Evolutionary conservation across 2,329 filamentous ascomycete species (phyloP).

Genomic region (Colletotrichum echinochloae): DNA sequence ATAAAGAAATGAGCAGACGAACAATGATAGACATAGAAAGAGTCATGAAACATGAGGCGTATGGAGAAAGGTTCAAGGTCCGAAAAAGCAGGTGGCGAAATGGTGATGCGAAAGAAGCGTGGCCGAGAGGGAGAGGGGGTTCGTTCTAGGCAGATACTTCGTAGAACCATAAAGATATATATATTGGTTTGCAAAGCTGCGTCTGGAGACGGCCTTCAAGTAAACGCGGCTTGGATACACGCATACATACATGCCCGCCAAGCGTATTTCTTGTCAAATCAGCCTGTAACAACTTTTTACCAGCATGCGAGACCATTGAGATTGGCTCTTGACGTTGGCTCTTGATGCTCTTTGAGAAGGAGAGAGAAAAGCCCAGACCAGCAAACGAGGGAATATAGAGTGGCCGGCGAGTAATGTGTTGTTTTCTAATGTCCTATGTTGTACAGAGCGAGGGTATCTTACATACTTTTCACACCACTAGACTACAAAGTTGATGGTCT

Average conservation of each 20-base stretch:
- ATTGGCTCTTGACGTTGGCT: background rate
- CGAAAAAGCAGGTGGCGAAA: background rate
- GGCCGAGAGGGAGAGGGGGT: background rate
- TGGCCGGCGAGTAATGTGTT: background rate
- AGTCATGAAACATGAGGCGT: slow-evolving; percentile 20
- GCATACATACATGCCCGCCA: background rate
- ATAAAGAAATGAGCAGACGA: slow-evolving; percentile 46
- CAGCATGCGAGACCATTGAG: too few relatives aligned
- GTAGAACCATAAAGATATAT: background rate
- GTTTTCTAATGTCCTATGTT: slow-evolving; percentile 11
- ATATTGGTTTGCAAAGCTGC: background rate
- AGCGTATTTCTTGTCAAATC: background rate
- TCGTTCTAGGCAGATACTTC: background rate
- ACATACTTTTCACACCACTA: slow-evolving; percentile 43
- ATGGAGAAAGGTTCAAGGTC: background rate
- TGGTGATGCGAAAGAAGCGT: background rate
- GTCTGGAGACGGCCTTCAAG: background rate
- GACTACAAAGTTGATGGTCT: slow-evolving; percentile 80
- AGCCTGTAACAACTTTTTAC: background rate
- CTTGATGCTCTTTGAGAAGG: background rate
- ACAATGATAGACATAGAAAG: slow-evolving; percentile 42
- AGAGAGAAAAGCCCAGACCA: background rate
- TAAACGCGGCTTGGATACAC: background rate
- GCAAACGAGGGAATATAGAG: background rate
- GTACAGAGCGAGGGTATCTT: slow-evolving; percentile 38